Conservation (phyloP, 163 green algal species). For the Chlorella variabilis region DNA sequence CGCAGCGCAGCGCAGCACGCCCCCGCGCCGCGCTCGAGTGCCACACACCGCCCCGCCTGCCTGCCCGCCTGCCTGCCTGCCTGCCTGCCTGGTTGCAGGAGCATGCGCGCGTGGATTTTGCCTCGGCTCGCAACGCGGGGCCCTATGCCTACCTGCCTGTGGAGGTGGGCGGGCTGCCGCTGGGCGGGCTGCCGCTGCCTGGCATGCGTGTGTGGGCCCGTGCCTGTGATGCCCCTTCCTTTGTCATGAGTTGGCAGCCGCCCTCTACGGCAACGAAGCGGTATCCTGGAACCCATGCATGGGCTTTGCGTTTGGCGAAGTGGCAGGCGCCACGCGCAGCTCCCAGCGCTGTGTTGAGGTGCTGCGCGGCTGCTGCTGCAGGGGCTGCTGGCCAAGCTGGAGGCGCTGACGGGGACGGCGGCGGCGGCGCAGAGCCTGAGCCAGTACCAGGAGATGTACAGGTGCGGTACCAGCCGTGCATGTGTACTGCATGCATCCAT, state of each 20-base stretch:
- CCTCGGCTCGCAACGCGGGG: conserved; percentile 57
- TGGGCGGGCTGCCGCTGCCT: too few species aligned
- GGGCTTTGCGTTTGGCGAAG: too few species aligned
- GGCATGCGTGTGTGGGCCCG: too few species aligned
- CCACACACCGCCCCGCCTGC: too few species aligned
- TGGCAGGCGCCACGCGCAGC: too few species aligned
- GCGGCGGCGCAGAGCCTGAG: conserved; percentile 42
- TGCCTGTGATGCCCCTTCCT: too few species aligned
- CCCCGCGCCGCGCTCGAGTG: too few species aligned
- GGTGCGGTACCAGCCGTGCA: conserved; percentile 18
- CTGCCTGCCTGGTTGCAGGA: conserved; percentile 17
- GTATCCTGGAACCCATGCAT: too few species aligned
- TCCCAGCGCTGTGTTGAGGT: too few species aligned
- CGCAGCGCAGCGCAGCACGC: too few species aligned
- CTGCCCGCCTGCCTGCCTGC: not conserved
- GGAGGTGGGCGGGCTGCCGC: not conserved
- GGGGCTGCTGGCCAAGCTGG: conserved; percentile 70
- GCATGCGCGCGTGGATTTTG: conserved; percentile 70
- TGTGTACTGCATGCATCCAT: not conserved
- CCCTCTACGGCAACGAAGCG: too few species aligned
- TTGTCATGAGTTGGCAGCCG: too few species aligned
- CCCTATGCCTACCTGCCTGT: conserved; percentile 33
- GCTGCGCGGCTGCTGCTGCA: conserved; percentile 53
- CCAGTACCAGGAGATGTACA: conserved; percentile 54
- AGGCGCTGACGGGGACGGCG: conserved; percentile 62